Percentiles rank a stretch among this genome's conserved stretches.
Evolutionary conservation across 306 rosid genomes (phyloP).

Genomic region (Cicer yamashitae): DNA sequence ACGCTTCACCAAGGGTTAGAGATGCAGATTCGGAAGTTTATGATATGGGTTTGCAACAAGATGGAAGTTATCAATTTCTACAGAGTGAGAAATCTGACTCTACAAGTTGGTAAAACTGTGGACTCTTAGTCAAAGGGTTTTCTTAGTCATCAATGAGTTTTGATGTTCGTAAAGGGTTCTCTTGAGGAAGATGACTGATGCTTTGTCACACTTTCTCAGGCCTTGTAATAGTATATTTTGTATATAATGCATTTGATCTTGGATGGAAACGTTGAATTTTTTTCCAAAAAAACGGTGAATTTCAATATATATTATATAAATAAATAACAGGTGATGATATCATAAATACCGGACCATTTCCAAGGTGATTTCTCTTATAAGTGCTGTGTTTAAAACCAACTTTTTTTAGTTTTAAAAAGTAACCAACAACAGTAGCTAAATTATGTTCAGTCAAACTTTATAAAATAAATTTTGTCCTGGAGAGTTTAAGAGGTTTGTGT

Average conservation of each 20-base stretch:
- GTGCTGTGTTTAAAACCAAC: conserved; percentile 27
- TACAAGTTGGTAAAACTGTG: conserved; percentile 7
- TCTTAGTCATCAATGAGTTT: conserved; percentile 25
- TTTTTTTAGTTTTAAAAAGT: background rate
- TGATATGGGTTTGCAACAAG: conserved; percentile 76
- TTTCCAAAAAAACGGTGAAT: background rate
- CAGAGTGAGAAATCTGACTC: conserved; percentile 47
- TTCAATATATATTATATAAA: background rate
- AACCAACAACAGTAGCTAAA: background rate
- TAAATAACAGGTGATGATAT: background rate
- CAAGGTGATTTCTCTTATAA: conserved; percentile 14
- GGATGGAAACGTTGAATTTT: conserved; percentile 20
- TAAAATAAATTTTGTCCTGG: background rate
- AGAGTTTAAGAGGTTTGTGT: conserved; percentile 15
- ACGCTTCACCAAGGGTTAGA: conserved; percentile 44
- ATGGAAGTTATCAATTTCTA: conserved; percentile 67
- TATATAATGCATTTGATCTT: conserved; percentile 37
- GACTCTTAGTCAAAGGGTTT: conserved; percentile 17
- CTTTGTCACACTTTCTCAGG: conserved; percentile 14
- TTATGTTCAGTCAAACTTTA: background rate
- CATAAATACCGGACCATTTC: conserved; percentile 19
- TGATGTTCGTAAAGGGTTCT: conserved; percentile 21
- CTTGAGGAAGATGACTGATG: conserved; percentile 27
- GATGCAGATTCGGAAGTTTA: conserved; percentile 59
- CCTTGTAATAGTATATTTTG: conserved; percentile 29